Base-by-base conservation (phyloP, 2,329 filamentous ascomycete genomes). In the Xylaria sp. region DNA sequence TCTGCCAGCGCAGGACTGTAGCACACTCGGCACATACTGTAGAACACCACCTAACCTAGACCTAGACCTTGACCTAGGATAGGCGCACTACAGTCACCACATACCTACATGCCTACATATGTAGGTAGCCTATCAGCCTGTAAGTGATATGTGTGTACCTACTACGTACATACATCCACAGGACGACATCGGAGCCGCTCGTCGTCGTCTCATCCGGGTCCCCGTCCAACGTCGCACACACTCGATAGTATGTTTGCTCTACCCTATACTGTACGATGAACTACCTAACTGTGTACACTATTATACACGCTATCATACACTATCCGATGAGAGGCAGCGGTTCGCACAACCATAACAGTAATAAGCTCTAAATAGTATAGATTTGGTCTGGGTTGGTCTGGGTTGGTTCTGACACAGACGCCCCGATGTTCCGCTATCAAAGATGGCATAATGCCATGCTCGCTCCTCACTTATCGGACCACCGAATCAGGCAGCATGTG, bases 161-260 rank as follows among this genome's bases (percentile, higher is more conserved):
- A 11, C 9, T 9, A 13, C 15, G 13, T 33, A 10, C 9, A 33
- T 31, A 13, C 36, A 23, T 63, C 61, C 31, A 59, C 65, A 61
- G 51, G 54, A 72, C 70, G 70, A 72, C 70, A 72, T 72, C 70
- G 70, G 70, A 72, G 70, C 68, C 68, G 46, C 62, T 69, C 59
- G 54, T 28, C 28, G 28, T 70, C 28, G 28, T 70, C 70, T 56
- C 68, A 65, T 68, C 67, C 63, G 53, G 60, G 63, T 59, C 23
- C 63, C 64, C 60, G 46, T 65, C 40, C 54, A 58, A 68, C 63
- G 65, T 70, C 59, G 63, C 66, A 65, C 62, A 63, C 54, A 15
- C 38, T 17, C 58, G 57, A 61, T 68, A 63, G 54, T 54, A 56
- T 9, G 38, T 28, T 40, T 44, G 53, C 49, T 44, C 46, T n/a